Percentiles rank a stretch among this genome's conserved stretches.
Evolutionary conservation across 2,329 filamentous ascomycete genomes (phyloP).

Genomic region (Colletotrichum musae): DNA sequence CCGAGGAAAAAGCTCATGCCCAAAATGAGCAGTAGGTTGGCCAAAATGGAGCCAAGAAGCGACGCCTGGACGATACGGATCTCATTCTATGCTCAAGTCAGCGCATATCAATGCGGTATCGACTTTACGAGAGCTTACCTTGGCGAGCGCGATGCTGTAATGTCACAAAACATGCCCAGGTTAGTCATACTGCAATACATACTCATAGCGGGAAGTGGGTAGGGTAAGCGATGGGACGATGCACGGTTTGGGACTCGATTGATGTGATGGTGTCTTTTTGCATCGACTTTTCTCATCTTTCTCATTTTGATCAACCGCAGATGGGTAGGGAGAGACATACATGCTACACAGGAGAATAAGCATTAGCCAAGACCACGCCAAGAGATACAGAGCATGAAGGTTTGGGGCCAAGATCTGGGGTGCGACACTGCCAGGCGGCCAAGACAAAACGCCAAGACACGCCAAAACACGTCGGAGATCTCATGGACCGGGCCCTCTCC

Average conservation of each 20-base stretch:
- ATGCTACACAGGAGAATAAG: conserved; percentile 56
- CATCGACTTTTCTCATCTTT: conserved; percentile 37
- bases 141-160: conserved; percentile 80
- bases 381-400: conserved; percentile 19
- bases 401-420: conserved; percentile 33
- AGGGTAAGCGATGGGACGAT: conserved; percentile 40
- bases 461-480: conserved; percentile 12
- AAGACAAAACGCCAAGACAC: conserved; percentile 32
- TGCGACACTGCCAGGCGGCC: conserved; percentile 19
- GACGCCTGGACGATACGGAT: conserved; percentile 95
- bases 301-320: conserved; percentile 50
- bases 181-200: background rate
- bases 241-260: conserved; percentile 60
- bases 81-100: conserved; percentile 69
- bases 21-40: conserved; percentile 89
- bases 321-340: conserved; percentile 61
- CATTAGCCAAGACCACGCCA: conserved; percentile 38
- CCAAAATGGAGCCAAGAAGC: conserved; percentile 88
- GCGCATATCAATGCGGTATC: no score
- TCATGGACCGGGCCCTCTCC: conserved; percentile 16
- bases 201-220: conserved; percentile 27
- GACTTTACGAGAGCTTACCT: conserved; percentile 59
- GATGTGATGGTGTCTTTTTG: conserved; percentile 66
- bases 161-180: conserved; percentile 33
- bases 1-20: conserved; percentile 94